Conservation (phyloP, 2,329 filamentous ascomycete species). For the Xylariaceae sp. region DNA sequence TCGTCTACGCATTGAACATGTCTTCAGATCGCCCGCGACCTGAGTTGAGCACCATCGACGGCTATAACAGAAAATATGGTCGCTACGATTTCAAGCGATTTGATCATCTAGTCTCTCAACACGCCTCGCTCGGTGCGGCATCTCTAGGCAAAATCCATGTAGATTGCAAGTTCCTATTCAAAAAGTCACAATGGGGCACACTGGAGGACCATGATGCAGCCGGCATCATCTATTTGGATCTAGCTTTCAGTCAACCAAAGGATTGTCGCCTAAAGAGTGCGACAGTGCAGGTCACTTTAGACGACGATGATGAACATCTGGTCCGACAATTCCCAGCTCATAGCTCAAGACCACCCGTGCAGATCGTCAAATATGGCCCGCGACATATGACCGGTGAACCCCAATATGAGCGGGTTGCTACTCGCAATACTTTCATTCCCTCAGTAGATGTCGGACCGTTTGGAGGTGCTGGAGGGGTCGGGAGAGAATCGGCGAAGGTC, state of each 20-base stretch:
- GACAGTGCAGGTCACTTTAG: conserved; percentile 34
- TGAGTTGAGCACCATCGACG: conserved; percentile 25
- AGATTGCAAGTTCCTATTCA: conserved; percentile 38
- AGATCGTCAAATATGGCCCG: conserved; percentile 36
- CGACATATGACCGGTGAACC: conserved; percentile 30
- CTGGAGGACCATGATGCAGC: conserved; percentile 30
- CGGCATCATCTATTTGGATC: conserved; percentile 39
- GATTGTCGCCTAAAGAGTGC: conserved; percentile 35
- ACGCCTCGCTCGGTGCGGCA: conserved; percentile 28
- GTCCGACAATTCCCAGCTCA: conserved; percentile 14
- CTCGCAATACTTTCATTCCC: conserved; percentile 25
- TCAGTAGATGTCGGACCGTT: conserved; percentile 29
- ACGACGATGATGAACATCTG: conserved; percentile 35
- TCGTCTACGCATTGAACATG: too few relatives aligned
- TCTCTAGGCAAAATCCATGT: conserved; percentile 35
- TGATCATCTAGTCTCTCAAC: conserved; percentile 27
- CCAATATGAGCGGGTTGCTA: conserved; percentile 19
- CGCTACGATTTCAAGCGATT: conserved; percentile 36
- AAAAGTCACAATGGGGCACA: conserved; percentile 39
- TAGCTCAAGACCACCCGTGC: conserved; percentile 27
- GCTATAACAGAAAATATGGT: conserved; percentile 29
- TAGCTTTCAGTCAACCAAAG: conserved; percentile 34
- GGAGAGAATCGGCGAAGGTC: conserved; percentile 27
- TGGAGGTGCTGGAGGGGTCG: conserved; percentile 32
- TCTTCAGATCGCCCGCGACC: conserved; percentile 15